Evolutionary conservation across 169 alveolate genomes (phyloP).

Genomic region (Eimeria maxima): DNA sequence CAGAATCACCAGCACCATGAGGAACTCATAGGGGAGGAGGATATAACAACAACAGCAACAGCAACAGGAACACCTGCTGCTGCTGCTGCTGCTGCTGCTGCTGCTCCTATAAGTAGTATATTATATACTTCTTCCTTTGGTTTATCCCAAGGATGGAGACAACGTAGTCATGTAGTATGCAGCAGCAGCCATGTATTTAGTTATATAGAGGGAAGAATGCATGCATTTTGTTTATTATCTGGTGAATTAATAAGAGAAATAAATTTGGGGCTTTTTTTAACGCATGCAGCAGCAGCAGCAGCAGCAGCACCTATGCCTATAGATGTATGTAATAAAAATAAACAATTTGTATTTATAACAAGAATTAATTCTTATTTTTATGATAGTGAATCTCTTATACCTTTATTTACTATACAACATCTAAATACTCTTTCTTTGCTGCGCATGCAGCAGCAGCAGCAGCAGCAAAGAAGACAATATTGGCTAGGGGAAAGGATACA

Average conservation of each 20-base stretch:
- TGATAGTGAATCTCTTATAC: neutral
- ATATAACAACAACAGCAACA: too few species aligned
- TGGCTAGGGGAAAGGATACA: neutral
- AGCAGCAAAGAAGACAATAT: too few species aligned
- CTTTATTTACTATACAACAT: conserved; percentile 6
- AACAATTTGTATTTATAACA: neutral
- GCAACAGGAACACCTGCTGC: too few species aligned
- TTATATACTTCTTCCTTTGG: neutral
- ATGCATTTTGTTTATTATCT: neutral
- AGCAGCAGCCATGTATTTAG: neutral
- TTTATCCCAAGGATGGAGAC: neutral
- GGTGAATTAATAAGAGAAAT: neutral
- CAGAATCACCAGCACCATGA: too few species aligned
- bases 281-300: too few species aligned
- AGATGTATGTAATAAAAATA: neutral
- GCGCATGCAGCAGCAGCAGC: too few species aligned
- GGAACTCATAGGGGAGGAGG: too few species aligned
- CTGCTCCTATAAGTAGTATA: too few species aligned
- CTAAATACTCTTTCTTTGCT: neutral
- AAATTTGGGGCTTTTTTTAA: neutral
- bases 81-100: too few species aligned
- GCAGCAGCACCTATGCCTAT: neutral
- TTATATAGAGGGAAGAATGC: neutral
- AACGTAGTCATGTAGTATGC: neutral
- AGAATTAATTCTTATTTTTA: neutral